Evolutionary conservation across 2,329 filamentous ascomycete species (phyloP).

Genomic region (Calonectria henricotiae): DNA sequence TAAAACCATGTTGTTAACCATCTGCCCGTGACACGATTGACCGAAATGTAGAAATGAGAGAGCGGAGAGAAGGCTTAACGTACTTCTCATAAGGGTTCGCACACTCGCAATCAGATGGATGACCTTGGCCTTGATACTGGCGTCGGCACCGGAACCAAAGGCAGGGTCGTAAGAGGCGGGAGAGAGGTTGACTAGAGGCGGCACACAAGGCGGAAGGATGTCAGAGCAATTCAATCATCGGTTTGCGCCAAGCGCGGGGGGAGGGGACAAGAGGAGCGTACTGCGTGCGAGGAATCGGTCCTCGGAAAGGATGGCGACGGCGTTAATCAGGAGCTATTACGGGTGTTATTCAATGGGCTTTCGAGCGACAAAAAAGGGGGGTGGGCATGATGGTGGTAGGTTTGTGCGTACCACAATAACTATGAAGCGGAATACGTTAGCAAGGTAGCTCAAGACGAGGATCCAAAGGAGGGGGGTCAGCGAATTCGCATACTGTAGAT

Average conservation of each 20-base stretch:
- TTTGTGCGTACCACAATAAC: slow-evolving; percentile 71
- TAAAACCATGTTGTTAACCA: slow-evolving; percentile 34
- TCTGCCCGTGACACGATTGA: not conserved
- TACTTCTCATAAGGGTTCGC: slow-evolving; percentile 93
- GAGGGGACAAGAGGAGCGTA: slow-evolving; percentile 48
- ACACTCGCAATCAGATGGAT: slow-evolving; percentile 93
- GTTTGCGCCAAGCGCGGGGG: slow-evolving; percentile 1
- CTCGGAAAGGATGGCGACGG: slow-evolving; percentile 93
- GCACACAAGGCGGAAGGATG: not conserved
- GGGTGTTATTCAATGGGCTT: slow-evolving; percentile 20
- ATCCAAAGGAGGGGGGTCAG: not conserved
- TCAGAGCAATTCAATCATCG: slow-evolving; percentile 34
- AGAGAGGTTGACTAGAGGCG: slow-evolving; percentile 80
- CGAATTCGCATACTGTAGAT: slow-evolving; percentile 70
- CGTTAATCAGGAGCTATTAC: slow-evolving; percentile 85
- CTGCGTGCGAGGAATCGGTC: slow-evolving; percentile 89
- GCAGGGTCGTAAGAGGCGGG: slow-evolving; percentile 79
- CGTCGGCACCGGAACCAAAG: slow-evolving; percentile 82
- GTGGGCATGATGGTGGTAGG: not conserved
- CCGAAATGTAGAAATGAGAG: not conserved
- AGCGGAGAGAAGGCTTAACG: slow-evolving; percentile 36
- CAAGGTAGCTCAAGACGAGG: not conserved
- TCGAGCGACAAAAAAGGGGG: not conserved
- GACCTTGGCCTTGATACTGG: slow-evolving; percentile 88
- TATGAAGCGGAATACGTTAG: slow-evolving; percentile 41